A percentile compares a stretch with the other conserved stretches of the same genome.
These are phyloP conservation scores for Arabis alpina DNA, from an alignment of 345 rosid genomes.

Conservation along the genomic window DNA sequence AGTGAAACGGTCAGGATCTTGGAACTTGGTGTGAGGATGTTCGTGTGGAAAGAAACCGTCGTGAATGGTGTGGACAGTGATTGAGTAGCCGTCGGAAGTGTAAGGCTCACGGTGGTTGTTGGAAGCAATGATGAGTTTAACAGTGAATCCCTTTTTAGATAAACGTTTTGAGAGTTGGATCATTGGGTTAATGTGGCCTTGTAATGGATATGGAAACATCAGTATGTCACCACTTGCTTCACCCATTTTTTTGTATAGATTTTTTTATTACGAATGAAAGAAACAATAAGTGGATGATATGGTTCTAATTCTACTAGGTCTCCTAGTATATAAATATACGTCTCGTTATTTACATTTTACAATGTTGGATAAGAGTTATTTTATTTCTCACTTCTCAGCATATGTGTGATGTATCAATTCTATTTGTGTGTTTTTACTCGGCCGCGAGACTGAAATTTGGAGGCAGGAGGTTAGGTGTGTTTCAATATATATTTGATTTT, in stretches of 20 bases:
- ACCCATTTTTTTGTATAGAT: conserved; percentile 28
- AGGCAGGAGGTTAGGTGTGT: not conserved
- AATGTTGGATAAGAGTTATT: conserved; percentile 10
- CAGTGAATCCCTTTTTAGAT: conserved; percentile 42
- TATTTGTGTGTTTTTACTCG: not conserved
- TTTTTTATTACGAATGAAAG: not conserved
- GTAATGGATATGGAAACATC: conserved; percentile 40
- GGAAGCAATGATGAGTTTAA: conserved; percentile 42
- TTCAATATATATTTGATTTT: not conserved
- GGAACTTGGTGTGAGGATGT: conserved; percentile 36
- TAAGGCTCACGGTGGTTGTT: conserved; percentile 41
- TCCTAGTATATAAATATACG: not conserved
- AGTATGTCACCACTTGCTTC: conserved; percentile 33
- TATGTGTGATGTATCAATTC: not conserved
- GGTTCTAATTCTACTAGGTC: not conserved
- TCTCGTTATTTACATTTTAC: conserved; percentile 20
- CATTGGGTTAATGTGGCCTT: conserved; percentile 51
- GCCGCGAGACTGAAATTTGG: not conserved
- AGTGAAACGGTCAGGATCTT: conserved; percentile 17
- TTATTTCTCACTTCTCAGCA: not conserved
- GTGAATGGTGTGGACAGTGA: conserved; percentile 42
- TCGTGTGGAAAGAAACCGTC: conserved; percentile 41
- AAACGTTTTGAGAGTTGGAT: conserved; percentile 47
- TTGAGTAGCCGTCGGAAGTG: conserved; percentile 35
- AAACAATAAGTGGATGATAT: conserved; percentile 19